Evolutionary conservation across 805 yeast species (phyloP).

Genomic region (Pichia heedii): DNA sequence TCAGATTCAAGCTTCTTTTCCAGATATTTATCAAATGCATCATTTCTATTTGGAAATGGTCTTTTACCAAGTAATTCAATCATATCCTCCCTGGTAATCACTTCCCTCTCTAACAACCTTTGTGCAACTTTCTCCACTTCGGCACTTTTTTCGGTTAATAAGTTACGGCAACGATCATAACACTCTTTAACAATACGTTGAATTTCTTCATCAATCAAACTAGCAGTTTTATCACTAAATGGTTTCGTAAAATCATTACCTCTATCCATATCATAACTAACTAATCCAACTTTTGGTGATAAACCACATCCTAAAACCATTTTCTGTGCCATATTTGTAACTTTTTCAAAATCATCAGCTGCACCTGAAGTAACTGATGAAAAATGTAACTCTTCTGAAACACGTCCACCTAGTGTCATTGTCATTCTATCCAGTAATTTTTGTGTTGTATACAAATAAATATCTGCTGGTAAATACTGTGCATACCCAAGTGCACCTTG

Average conservation of each 20-base stretch:
- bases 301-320: constrained; percentile 88
- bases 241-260: constrained; percentile 48
- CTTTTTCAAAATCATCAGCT: constrained; percentile 84
- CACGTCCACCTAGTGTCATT: constrained; percentile 93
- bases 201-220: constrained; percentile 59
- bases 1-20: constrained; percentile 24
- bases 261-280: constrained; percentile 42
- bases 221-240: constrained; percentile 65
- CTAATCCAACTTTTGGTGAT: constrained; percentile 68
- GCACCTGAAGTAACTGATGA: constrained; percentile 87
- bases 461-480: constrained; percentile 86
- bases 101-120: constrained; percentile 62
- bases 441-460: constrained; percentile 64
- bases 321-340: constrained; percentile 77
- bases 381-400: constrained; percentile 83
- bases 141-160: constrained; percentile 47
- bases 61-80: constrained; percentile 66
- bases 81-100: constrained; percentile 77
- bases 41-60: constrained; percentile 71
- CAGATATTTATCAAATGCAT: constrained; percentile 84
- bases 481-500: constrained; percentile 96
- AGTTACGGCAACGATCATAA: constrained; percentile 46
- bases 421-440: constrained; percentile 79
- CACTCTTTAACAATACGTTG: constrained; percentile 58
- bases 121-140: constrained; percentile 67